Evolutionary conservation across 177 flowering plant species (phyloP).

Genomic region (Vitis hybrid): DNA sequence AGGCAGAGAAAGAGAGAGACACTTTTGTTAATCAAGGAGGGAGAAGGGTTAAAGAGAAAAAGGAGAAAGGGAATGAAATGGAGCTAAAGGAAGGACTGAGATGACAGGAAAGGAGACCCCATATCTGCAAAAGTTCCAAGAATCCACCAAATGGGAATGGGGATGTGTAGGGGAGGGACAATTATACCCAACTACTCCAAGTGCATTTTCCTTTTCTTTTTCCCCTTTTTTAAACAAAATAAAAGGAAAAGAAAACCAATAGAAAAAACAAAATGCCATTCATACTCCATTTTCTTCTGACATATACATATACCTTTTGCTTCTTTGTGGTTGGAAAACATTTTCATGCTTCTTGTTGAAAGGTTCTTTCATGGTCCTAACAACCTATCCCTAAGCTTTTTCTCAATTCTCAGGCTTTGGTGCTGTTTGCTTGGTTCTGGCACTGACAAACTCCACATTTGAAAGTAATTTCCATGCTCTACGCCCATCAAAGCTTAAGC

Average conservation of each 20-base stretch:
- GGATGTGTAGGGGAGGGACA: not conserved
- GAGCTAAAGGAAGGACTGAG: not conserved
- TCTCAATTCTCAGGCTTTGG: not conserved
- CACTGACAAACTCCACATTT: too few species aligned
- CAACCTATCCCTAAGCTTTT: not conserved
- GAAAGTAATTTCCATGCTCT: too few species aligned
- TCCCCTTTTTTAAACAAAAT: not conserved
- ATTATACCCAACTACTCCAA: not conserved
- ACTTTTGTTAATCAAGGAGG: constrained; percentile 4
- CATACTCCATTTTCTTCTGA: not conserved
- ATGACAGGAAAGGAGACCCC: not conserved
- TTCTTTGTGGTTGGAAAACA: constrained; percentile 11
- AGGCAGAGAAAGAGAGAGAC: not conserved
- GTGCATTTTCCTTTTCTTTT: not conserved
- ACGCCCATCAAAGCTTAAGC: too few species aligned
- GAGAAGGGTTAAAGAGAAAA: not conserved
- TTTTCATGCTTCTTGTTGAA: constrained; percentile 2
- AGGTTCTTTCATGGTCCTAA: not conserved
- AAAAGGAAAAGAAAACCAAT: not conserved
- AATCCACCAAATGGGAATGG: constrained; percentile 4
- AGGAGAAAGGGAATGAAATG: not conserved
- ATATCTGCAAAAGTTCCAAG: not conserved
- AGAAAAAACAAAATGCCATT: not conserved
- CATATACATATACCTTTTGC: not conserved
- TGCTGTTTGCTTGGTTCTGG: too few species aligned